These are phyloP conservation scores for Aquanectria penicillioides DNA, from an alignment of 2,329 filamentous ascomycete species.

Conservation along the genomic window DNA sequence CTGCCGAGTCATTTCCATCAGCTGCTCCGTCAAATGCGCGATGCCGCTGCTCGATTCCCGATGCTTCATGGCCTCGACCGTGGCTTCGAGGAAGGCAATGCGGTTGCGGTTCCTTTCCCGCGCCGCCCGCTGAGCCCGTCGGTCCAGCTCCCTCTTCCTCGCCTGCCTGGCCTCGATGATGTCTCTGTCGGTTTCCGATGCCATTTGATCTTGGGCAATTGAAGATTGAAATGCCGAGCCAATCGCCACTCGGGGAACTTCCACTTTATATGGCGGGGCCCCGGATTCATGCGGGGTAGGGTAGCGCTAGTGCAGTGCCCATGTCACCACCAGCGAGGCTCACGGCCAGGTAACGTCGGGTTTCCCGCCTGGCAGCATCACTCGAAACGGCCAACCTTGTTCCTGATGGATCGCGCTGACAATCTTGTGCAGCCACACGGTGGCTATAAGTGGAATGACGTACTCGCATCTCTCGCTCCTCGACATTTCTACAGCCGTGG, in stretches of 20 bases:
- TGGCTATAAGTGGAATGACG: conserved; percentile 43
- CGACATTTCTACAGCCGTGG: conserved; percentile 33
- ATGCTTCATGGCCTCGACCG: conserved; percentile 6
- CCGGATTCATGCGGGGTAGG: no score
- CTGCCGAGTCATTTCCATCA: background rate
- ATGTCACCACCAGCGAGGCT: no score
- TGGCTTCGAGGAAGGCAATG: conserved; percentile 6
- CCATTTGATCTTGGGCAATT: no score
- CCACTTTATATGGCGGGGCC: no score
- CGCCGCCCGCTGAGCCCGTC: conserved; percentile 6
- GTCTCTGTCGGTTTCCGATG: no score
- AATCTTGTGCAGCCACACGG: conserved; percentile 42
- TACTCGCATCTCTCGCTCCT: conserved; percentile 44
- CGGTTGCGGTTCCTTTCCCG: conserved; percentile 8
- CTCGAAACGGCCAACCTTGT: conserved; percentile 44
- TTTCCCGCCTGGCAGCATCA: conserved; percentile 45
- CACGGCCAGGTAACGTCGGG: conserved; percentile 37
- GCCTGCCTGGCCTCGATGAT: no score
- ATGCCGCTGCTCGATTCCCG: background rate
- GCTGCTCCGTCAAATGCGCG: background rate
- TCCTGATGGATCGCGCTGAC: conserved; percentile 35
- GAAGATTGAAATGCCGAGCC: no score
- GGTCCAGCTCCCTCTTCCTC: conserved; percentile 10
- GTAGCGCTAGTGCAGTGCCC: no score
- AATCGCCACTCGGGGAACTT: no score